Conservation (phyloP, 177 flowering plant species). For the Vitis hybrid region DNA sequence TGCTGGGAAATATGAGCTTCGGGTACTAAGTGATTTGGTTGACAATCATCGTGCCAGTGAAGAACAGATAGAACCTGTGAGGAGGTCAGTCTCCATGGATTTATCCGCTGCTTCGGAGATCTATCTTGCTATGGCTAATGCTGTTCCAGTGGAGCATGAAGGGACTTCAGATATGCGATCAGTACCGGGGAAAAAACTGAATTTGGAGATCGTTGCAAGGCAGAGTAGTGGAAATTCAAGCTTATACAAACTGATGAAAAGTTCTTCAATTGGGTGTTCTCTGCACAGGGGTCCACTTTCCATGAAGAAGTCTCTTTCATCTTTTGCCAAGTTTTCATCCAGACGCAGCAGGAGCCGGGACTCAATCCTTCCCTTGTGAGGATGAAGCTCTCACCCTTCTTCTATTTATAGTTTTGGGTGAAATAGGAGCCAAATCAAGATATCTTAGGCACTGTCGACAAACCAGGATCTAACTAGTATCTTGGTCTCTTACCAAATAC, state of each 20-base stretch:
- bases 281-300: slow-evolving; percentile 32
- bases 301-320: slow-evolving; percentile 61
- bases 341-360: slow-evolving; percentile 33
- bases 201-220: slow-evolving; percentile 15
- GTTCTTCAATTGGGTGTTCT: slow-evolving; percentile 30
- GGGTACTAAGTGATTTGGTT: slow-evolving; percentile 30
- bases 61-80: slow-evolving; percentile 31
- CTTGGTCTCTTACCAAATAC: too few relatives aligned
- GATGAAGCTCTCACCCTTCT: background rate
- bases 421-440: background rate
- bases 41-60: slow-evolving; percentile 16
- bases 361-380: slow-evolving; percentile 50
- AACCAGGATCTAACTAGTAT: too few relatives aligned
- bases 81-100: slow-evolving; percentile 63
- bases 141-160: slow-evolving; percentile 10
- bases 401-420: background rate
- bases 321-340: slow-evolving; percentile 35
- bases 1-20: slow-evolving; percentile 2
- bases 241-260: slow-evolving; percentile 27
- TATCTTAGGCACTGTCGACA: background rate
- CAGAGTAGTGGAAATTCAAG: slow-evolving; percentile 20
- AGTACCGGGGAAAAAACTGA: slow-evolving; percentile 6
- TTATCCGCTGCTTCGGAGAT: slow-evolving; percentile 29
- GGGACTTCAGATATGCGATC: slow-evolving; percentile 16
- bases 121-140: slow-evolving; percentile 18